These are phyloP conservation scores for Polyporus arcularius DNA, from an alignment of 768 basidiomycete genomes.

Conservation along the genomic window DNA sequence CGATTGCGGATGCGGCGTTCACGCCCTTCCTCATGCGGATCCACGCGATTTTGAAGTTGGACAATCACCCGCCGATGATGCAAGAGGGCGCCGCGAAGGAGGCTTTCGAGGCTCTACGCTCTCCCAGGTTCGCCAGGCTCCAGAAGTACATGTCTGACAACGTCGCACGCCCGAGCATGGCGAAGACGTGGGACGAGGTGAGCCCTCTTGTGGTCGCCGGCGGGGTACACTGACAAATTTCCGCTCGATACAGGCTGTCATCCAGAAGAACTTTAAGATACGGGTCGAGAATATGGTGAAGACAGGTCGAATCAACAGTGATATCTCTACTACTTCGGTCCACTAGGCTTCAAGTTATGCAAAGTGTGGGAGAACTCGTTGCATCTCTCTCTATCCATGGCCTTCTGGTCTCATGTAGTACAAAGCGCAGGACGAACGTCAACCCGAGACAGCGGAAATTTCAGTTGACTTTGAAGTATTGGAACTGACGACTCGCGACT, in stretches of 20 bases:
- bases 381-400: too few relatives aligned
- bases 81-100: background rate
- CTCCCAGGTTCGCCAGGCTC: background rate
- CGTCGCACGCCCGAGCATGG: background rate
- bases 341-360: background rate
- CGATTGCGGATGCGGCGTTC: conserved; percentile 61
- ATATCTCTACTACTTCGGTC: background rate
- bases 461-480: too few relatives aligned
- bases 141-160: background rate
- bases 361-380: too few relatives aligned
- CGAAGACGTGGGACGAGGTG: conserved; percentile 7
- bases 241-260: background rate
- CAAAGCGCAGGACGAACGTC: too few relatives aligned
- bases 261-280: background rate
- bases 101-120: background rate
- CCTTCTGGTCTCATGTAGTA: too few relatives aligned
- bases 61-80: background rate
- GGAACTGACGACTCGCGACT: too few relatives aligned
- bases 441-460: too few relatives aligned
- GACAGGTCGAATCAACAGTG: background rate
- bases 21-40: conserved; percentile 60
- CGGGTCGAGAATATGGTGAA: background rate
- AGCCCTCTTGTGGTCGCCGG: background rate
- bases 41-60: background rate
- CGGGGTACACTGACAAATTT: background rate